These are phyloP conservation scores for Ganoderma leucocontextum DNA, from an alignment of 1,284 basidiomycete genomes.

Conservation along the genomic window DNA sequence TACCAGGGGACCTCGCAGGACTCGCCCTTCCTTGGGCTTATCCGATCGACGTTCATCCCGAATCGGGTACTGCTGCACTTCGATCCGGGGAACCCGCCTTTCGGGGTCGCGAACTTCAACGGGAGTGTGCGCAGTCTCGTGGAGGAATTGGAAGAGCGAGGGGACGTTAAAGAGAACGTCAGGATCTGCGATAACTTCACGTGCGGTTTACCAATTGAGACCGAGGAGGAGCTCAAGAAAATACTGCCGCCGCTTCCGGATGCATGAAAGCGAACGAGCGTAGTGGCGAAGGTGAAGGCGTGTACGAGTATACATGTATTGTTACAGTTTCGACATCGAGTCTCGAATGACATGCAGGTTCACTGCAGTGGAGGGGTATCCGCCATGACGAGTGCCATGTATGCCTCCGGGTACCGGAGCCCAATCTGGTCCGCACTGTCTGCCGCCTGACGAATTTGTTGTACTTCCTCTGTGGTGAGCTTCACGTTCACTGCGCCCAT, in stretches of 20 bases:
- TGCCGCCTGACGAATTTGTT: slow-evolving; percentile 43
- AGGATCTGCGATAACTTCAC: slow-evolving; percentile 41
- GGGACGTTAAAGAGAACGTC: slow-evolving; percentile 30
- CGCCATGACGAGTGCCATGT: slow-evolving; percentile 29
- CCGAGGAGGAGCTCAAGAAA: slow-evolving; percentile 32
- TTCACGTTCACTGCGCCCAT: slow-evolving; percentile 42
- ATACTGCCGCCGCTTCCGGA: slow-evolving; percentile 8
- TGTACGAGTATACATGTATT: slow-evolving; percentile 4
- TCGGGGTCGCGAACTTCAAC: slow-evolving; percentile 36
- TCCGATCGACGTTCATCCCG: slow-evolving; percentile 37
- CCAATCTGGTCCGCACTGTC: slow-evolving; percentile 39
- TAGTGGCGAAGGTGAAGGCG: neutral
- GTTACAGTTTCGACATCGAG: neutral
- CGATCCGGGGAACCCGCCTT: slow-evolving; percentile 35
- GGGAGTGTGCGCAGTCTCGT: slow-evolving; percentile 35
- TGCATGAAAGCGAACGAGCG: neutral
- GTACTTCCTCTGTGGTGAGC: slow-evolving; percentile 45
- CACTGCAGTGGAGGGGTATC: slow-evolving; percentile 31
- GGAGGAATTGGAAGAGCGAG: slow-evolving; percentile 22
- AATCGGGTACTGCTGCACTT: slow-evolving; percentile 40
- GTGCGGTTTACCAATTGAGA: slow-evolving; percentile 39
- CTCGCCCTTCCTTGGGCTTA: slow-evolving; percentile 28
- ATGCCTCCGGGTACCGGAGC: slow-evolving; percentile 29
- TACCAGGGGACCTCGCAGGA: slow-evolving; percentile 25
- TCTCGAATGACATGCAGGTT: neutral